Base-by-base conservation (phyloP, 140 eudicot species). In the Stevia rebaudiana region DNA sequence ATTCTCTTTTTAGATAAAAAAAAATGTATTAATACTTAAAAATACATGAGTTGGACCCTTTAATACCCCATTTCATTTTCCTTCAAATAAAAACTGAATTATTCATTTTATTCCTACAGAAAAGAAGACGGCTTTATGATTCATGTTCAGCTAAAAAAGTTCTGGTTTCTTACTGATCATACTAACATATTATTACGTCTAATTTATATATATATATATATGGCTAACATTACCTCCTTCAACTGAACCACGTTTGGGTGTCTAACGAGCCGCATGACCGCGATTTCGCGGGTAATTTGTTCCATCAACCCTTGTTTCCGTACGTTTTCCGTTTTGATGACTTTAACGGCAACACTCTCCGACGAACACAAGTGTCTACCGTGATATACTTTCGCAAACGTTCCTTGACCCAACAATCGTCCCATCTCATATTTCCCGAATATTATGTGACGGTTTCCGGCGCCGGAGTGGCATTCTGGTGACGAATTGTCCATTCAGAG, bases 361-460 rank as follows among this genome's bases (percentile, higher is more conserved):
- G 68, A 41, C 8, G 88, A 71, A 4, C 3, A n/a, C 33, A 82
- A 55, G 69, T 82, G 74, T 8, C 79, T 65, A 1, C 79, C 91
- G 31, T 81, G 76, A 73, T 84, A 81, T 1, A 87, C 95, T 47
- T 87, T 87, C 0, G 92, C 88, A 49, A 87, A 87, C 31, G 76
- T 81, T 35, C 95, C 95, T 55, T 81, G 84, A 1, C 92, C 95
- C 4, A 87, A 54, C 18, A 84, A 71, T 33, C 82, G 65, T 1
- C 92, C 95, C 80, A 84, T 74, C 74, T 83, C 91, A 79, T 87
- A 87, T 36, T 87, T 87, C 11, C 79, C 88, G 68, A 81, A 77
- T 8, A 87, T 73, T 19, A 62, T 9, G 49, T 22, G 78, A 1
- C 74, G 75, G 42, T 33, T 19, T 16, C 59, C 62, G 53, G n/a